Evolutionary conservation across 202 grass and related monocot species (phyloP).

Genomic region (Musa balbisiana): DNA sequence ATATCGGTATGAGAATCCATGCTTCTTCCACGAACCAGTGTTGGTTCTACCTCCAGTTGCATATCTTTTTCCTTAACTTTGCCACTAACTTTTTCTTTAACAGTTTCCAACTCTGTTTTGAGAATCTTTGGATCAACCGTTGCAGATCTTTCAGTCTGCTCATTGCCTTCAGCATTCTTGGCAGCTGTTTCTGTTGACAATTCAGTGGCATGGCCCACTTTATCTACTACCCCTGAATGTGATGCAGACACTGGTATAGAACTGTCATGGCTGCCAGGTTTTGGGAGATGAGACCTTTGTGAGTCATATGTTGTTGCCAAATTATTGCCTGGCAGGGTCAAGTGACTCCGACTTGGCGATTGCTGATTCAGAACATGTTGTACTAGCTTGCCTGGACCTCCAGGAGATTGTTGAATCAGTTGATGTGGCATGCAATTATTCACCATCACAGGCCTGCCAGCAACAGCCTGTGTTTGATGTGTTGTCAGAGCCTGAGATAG

Average conservation of each 20-base stretch:
- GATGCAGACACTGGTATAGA: slow-evolving; percentile 10
- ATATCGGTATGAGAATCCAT: background rate
- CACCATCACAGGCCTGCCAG: slow-evolving; percentile 24
- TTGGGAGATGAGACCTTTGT: slow-evolving; percentile 13
- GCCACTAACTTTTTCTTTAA: slow-evolving; percentile 5
- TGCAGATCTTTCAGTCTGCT: slow-evolving; percentile 25
- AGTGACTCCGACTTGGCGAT: slow-evolving; percentile 5
- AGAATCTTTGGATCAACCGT: slow-evolving; percentile 19
- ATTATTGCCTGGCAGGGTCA: slow-evolving; percentile 7
- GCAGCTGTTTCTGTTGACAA: slow-evolving; percentile 19
- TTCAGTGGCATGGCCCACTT: background rate
- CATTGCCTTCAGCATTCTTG: slow-evolving; percentile 22
- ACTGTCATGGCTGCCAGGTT: slow-evolving; percentile 26
- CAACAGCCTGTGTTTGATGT: slow-evolving; percentile 37
- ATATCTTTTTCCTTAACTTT: background rate
- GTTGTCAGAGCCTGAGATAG: slow-evolving; percentile 7
- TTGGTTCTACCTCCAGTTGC: background rate
- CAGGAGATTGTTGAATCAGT: slow-evolving; percentile 46
- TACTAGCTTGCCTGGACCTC: slow-evolving; percentile 22
- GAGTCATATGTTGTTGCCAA: slow-evolving; percentile 8
- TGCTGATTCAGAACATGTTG: slow-evolving; percentile 27
- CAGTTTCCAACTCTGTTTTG: slow-evolving; percentile 15
- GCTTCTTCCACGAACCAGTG: background rate
- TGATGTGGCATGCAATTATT: slow-evolving; percentile 34
- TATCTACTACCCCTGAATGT: slow-evolving; percentile 27